Percentiles rank a stretch among this genome's conserved stretches.
Conservation (phyloP, 345 rosid species). For the Camelina hispida region DNA sequence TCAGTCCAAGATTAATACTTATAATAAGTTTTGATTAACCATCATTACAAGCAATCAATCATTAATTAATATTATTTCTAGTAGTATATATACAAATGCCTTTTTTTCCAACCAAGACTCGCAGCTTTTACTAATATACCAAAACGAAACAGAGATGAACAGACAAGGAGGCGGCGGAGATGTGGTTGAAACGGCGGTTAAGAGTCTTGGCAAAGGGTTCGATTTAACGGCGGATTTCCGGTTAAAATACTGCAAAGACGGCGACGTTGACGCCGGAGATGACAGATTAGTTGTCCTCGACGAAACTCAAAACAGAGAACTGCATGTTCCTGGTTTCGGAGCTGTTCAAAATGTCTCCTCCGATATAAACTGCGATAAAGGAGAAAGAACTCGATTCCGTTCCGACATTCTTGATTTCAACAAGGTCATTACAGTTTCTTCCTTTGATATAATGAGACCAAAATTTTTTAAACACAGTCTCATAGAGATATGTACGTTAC, state of each 20-base stretch:
- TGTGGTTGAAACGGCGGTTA: constrained; percentile 61
- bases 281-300: constrained; percentile 63
- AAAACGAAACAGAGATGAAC: constrained; percentile 36
- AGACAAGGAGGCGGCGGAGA: constrained; percentile 33
- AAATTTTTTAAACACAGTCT: neutral
- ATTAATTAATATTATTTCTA: neutral
- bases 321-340: constrained; percentile 71
- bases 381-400: constrained; percentile 77
- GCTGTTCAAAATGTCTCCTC: constrained; percentile 55
- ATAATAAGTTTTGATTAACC: constrained; percentile 27
- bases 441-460: neutral
- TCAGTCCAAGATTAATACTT: neutral
- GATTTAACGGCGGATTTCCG: constrained; percentile 84
- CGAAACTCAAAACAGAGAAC: constrained; percentile 55
- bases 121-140: neutral
- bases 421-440: constrained; percentile 52
- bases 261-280: constrained; percentile 56
- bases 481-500: neutral
- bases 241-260: constrained; percentile 72
- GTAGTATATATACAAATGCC: neutral
- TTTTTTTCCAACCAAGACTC: constrained; percentile 6
- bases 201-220: constrained; percentile 84
- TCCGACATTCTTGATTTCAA: constrained; percentile 83
- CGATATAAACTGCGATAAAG: constrained; percentile 85
- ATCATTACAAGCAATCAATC: constrained; percentile 31